Conservation (phyloP, 2,329 filamentous ascomycete genomes). For the Colletotrichum orbiculare region DNA sequence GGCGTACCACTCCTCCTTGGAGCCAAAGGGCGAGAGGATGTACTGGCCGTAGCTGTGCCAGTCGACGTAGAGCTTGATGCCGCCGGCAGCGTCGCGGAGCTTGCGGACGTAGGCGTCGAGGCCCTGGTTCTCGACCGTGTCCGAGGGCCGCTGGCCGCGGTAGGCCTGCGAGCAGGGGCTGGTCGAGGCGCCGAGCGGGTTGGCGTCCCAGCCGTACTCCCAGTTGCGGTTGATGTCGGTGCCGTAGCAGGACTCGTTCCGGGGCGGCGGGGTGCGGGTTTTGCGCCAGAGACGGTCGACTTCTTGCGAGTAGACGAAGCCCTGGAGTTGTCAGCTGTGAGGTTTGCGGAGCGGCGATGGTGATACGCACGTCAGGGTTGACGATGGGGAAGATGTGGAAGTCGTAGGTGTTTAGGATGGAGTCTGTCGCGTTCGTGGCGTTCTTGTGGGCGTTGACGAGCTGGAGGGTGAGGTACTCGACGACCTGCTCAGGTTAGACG, state of each 20-base stretch:
- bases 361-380: conserved; percentile 53
- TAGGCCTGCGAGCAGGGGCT: conserved; percentile 61
- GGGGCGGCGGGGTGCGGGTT: conserved; percentile 57
- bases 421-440: conserved; percentile 46
- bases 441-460: conserved; percentile 54
- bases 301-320: conserved; percentile 59
- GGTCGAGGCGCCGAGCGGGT: conserved; percentile 56
- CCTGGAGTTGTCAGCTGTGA: conserved; percentile 35
- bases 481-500: conserved; percentile 38
- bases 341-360: background rate
- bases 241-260: conserved; percentile 52
- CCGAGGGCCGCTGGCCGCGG: conserved; percentile 51
- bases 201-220: conserved; percentile 58
- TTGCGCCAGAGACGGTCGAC: conserved; percentile 63
- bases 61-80: conserved; percentile 59
- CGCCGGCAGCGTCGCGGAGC: conserved; percentile 46
- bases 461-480: conserved; percentile 60
- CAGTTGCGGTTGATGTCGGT: conserved; percentile 67
- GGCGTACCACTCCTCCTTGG: conserved; percentile 53
- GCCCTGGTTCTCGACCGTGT: conserved; percentile 58
- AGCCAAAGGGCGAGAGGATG: conserved; percentile 57
- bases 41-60: conserved; percentile 59
- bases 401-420: conserved; percentile 65
- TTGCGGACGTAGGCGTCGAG: conserved; percentile 49
- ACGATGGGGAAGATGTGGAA: conserved; percentile 65